Percentiles rank a stretch among this genome's conserved stretches.
These are phyloP conservation scores for Hygrocybe punicea DNA, from an alignment of 768 basidiomycete genomes.

Conservation along the genomic window DNA sequence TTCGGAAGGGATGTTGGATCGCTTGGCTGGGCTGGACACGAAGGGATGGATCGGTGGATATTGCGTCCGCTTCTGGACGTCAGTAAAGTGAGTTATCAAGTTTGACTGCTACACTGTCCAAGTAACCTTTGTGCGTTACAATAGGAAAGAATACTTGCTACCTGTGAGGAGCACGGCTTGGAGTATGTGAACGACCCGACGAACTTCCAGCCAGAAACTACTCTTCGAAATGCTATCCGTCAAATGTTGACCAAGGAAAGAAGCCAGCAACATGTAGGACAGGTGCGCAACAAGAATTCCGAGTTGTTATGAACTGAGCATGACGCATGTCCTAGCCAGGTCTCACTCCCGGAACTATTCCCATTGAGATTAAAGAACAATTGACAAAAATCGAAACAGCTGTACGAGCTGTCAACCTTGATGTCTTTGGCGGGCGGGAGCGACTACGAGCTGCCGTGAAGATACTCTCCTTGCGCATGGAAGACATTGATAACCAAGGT, in stretches of 20 bases:
- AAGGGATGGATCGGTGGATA: conserved; percentile 67
- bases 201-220: conserved; percentile 71
- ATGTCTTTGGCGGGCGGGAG: conserved; percentile 26
- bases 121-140: neutral
- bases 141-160: conserved; percentile 79
- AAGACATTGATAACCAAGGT: conserved; percentile 49
- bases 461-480: conserved; percentile 34
- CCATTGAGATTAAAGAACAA: conserved; percentile 27
- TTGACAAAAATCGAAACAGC: conserved; percentile 34
- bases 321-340: conserved; percentile 6
- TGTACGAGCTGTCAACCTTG: conserved; percentile 14
- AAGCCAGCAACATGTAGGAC: conserved; percentile 3
- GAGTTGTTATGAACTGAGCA: neutral
- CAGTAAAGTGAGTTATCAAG: conserved; percentile 51
- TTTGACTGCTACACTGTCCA: neutral
- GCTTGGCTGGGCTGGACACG: conserved; percentile 44
- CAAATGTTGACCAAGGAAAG: conserved; percentile 31
- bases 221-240: conserved; percentile 72
- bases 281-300: neutral
- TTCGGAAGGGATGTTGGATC: conserved; percentile 23
- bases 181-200: conserved; percentile 65
- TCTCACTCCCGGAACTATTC: neutral
- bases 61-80: conserved; percentile 67
- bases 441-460: conserved; percentile 39
- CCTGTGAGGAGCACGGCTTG: conserved; percentile 61